Evolutionary conservation across 2,329 filamentous ascomycete genomes (phyloP), one percentile per base, ranked within the genome.

Genomic region (Pestalotiopsis sp.): DNA sequence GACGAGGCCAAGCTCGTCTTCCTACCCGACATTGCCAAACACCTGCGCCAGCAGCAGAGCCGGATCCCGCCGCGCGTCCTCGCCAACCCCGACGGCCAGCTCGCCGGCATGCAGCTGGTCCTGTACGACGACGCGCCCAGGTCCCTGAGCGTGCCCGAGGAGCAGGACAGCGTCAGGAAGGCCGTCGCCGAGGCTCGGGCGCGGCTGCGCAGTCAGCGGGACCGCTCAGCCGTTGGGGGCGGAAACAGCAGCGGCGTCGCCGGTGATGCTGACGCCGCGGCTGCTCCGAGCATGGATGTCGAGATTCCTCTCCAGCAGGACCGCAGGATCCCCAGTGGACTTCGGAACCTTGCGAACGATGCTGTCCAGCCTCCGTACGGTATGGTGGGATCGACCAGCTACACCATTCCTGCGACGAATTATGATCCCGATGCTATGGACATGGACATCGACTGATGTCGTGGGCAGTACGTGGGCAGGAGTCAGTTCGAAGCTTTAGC

Each of bases 21-120:
- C 83, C 86, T 97, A 0, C 91, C 94, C 0, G 93, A 97, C 77
- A 92, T 98, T 67, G 92, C 95, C 78, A 94, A 92, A 81, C 92
- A 93, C 77, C 86, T 98, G 66, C 86, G 86, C 71, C 86, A 87
- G 69, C 86, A 87, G 69, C 86, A 87, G 69, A 91, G 91, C 70
- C 93, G 94, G 65, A 90, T 90, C 59, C 85, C 95, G 5, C 83
- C 85, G 72, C 87, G 90, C 20, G 78, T 97, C 39, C 80, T 94
- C 3, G 84, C 87, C 76, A 84, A 87, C 77, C 77, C 81, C 65
- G 84, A 88, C 4, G 85, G 85, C 70, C 83, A 88, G 74, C 79
- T 88, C 45, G 88, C 85, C 4, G 86, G 85, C 71, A 89, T 88
- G 89, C 84, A 96, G 87, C 78, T 98, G 71, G 92, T 99, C 17